phyloP scores from a whole-genome alignment of 2,329 filamentous ascomycete genomes.

The Zymoseptoria passerinii region DNA sequence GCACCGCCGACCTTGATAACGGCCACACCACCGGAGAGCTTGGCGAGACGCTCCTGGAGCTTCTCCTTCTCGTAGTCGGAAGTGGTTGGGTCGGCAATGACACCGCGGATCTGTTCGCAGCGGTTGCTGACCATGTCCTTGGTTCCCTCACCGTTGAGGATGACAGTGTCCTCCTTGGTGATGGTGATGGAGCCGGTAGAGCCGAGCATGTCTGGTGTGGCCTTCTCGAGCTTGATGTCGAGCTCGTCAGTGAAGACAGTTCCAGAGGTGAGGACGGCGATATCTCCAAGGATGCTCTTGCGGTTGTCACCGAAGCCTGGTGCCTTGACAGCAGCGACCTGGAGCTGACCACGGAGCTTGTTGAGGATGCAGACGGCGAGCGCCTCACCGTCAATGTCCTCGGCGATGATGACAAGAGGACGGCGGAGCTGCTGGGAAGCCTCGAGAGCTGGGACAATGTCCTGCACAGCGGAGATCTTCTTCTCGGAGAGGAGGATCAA shows the following conservation, averaged over 20 bases:
- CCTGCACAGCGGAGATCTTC: conserved; percentile 99
- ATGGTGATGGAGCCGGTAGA: conserved; percentile 98
- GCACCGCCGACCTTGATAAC: conserved; percentile 98
- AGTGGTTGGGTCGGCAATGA: conserved; percentile 86
- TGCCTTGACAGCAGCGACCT: conserved; percentile 97
- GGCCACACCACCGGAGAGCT: conserved; percentile 96
- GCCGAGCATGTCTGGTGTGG: conserved; percentile 88
- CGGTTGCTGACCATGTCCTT: conserved; percentile 91
- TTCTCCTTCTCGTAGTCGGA: conserved; percentile 99
- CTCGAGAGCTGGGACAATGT: conserved; percentile 97
- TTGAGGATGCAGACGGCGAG: conserved; percentile 98
- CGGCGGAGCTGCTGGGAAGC: conserved; percentile 91
- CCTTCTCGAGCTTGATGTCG: conserved; percentile 98
- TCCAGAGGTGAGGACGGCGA: conserved; percentile 90
- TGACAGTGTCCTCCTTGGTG: conserved; percentile 99
- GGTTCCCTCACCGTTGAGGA: conserved; percentile 91
- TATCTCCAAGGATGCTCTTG: conserved; percentile 97
- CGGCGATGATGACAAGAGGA: conserved; percentile 94
- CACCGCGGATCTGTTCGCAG: conserved; percentile 97
- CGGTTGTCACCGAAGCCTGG: conserved; percentile 99
- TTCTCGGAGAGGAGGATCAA: conserved; percentile 98
- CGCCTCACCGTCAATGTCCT: conserved; percentile 98
- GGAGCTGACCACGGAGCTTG: conserved; percentile 98
- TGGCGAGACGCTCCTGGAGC: conserved; percentile 98
- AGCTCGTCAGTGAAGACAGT: conserved; percentile 98